Base-by-base conservation (phyloP, 75 land plant species). In the Pinus tabuliformis region DNA sequence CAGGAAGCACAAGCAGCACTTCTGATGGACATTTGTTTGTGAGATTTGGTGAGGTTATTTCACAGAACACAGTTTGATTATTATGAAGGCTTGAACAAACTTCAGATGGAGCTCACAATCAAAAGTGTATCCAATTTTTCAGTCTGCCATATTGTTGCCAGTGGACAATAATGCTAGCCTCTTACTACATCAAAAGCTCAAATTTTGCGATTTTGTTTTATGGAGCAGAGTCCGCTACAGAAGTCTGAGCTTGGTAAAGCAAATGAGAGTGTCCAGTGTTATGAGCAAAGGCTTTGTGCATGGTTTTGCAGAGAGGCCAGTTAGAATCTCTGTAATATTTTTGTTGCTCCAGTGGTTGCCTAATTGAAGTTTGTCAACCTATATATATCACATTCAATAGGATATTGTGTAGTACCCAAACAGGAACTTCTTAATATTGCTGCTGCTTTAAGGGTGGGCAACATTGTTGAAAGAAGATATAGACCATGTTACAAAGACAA, bases 41-140 rank as follows among this genome's bases (percentile, higher is more conserved):
- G 26, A 93, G 86, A 72, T 93, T 93, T 73, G 96, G 93, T 7
- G 93, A 91, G 76, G 96, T 91, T 8, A 93, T 93, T 56, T 93
- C 95, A 22, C 93, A 93, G 74, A 92, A 87, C 33, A 59, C 81
- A 2, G 77, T 74, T 57, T 78, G 63, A 78, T 18, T 63, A 8
- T 5, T 33, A 13, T 33, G 39, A 33, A 4, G 33, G 16, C 2
- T 15, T 15, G 66, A 17, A 33, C 36, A 5, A 18, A 20, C 37
- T 6, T 30, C 18, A 39, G 16, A 18, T 16, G 17, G 18, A 65
- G 17, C n/a, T 16, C 37, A 2, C 42, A 33, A 18, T 30, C 42
- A 18, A 37, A 65, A 8, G 21, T 65, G 21, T 65, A 8, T 64
- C 18, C 70, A 36, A 16, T 17, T 18, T 5, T 16, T 36, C 70